These are phyloP conservation scores for Phaffia rhodozyma DNA, from an alignment of 1,284 basidiomycete species.

Conservation along the genomic window DNA sequence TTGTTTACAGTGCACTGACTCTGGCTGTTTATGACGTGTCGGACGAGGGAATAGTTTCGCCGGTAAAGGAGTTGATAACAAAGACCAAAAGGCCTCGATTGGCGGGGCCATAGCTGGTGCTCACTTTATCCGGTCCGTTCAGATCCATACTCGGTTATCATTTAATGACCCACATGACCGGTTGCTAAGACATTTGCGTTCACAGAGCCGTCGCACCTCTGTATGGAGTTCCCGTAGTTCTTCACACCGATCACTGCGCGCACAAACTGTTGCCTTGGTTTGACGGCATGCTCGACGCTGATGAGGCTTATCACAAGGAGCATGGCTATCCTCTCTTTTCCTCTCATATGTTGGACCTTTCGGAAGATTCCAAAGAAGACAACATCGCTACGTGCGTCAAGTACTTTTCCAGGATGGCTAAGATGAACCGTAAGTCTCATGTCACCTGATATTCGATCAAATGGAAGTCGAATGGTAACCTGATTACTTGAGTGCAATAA, in stretches of 20 bases:
- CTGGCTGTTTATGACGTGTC: neutral
- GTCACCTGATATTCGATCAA: neutral
- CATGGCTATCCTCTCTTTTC: conserved; percentile 80
- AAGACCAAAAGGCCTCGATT: conserved; percentile 90
- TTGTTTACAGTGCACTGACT: conserved; percentile 25
- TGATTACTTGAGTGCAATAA: conserved; percentile 99
- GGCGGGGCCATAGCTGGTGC: conserved; percentile 85
- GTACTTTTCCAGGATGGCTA: conserved; percentile 94
- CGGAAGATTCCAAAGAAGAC: conserved; percentile 93
- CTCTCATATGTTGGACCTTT: conserved; percentile 99
- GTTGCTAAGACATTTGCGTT: conserved; percentile 21
- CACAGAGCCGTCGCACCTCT: conserved; percentile 57
- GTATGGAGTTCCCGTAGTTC: conserved; percentile 88
- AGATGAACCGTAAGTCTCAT: conserved; percentile 46
- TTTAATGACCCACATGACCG: conserved; percentile 35
- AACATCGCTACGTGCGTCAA: conserved; percentile 90
- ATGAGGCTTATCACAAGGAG: conserved; percentile 84
- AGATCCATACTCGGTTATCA: neutral
- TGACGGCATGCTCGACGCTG: conserved; percentile 94
- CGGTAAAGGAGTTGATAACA: conserved; percentile 88
- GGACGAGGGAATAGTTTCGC: conserved; percentile 47
- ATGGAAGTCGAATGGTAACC: conserved; percentile 54
- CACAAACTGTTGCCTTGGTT: conserved; percentile 98
- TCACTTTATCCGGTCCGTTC: conserved; percentile 61
- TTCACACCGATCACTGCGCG: conserved; percentile 99